Evolutionary conservation across 139 green algal genomes (phyloP).

Genomic region (Desmodesmus armatus): DNA sequence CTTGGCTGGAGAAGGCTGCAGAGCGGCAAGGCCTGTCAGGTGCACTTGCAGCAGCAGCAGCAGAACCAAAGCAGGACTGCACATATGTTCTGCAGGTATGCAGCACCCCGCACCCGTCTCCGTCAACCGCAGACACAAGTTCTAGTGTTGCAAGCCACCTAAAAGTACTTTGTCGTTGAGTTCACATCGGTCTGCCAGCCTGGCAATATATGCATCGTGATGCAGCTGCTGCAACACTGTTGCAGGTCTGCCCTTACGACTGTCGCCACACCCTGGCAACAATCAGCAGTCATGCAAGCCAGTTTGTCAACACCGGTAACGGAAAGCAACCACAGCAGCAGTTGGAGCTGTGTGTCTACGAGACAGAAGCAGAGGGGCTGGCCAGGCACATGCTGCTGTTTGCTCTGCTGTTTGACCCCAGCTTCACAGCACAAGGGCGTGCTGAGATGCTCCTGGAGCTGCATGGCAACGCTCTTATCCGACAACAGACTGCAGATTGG

Average conservation of each 20-base stretch:
- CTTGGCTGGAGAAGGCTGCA: too few relatives aligned
- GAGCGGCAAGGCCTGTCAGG: not conserved
- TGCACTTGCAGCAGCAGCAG: conserved; percentile 12
- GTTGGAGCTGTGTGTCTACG: conserved; percentile 73
- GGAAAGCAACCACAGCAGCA: conserved; percentile 14
- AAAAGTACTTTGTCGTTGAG: too few relatives aligned
- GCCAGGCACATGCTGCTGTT: conserved; percentile 78
- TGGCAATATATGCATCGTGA: too few relatives aligned
- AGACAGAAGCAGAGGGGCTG: conserved; percentile 72
- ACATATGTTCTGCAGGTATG: not conserved
- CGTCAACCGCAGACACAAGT: too few relatives aligned
- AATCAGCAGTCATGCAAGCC: conserved; percentile 22
- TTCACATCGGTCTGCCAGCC: too few relatives aligned
- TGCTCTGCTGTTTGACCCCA: conserved; percentile 66
- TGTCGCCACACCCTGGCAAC: conserved; percentile 72
- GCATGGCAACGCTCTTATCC: conserved; percentile 72
- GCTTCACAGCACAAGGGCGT: conserved; percentile 48
- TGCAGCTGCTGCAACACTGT: too few relatives aligned
- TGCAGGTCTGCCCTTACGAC: conserved; percentile 69
- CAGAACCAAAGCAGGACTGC: too few relatives aligned
- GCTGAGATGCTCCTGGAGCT: conserved; percentile 76
- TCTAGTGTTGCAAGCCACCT: too few relatives aligned
- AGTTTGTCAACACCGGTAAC: not conserved
- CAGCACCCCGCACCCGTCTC: not conserved
- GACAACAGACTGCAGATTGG: conserved; percentile 62